Evolutionary conservation across 192 early-diverging fungal genomes (phyloP), one percentile per base, ranked within the genome.

Genomic region (Pilobolus umbonatus): DNA sequence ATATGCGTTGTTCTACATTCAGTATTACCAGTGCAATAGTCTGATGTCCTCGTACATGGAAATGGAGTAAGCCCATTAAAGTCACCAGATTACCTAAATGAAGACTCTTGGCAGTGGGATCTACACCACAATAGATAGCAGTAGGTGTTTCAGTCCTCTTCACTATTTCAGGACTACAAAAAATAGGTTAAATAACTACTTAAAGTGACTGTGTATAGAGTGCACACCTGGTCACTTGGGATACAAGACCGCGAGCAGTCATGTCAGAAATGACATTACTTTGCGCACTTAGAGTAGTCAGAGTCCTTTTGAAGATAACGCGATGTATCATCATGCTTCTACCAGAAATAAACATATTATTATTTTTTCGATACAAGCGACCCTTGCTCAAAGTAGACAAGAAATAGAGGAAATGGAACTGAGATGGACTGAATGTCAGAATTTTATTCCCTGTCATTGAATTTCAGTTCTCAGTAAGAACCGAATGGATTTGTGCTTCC

Each of bases 1-100:
- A 34, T 38, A n/a, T 14, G n/a, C n/a, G n/a, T n/a, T 35, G 28
- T n/a, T 46, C 5, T 54, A 26, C 38, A 43, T 29, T 14, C n/a
- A 30, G 8, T 4, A 64, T 53, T 71, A 96, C 90, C 67, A 98
- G 76, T 26, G 87, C 86, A 30, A 94, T 85, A 35, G 84, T 79
- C 57, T 80, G 76, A 69, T 98, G 95, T 0, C 92, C 93, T 21
- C 69, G 77, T 36, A 87, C 71, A 38, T 90, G 84, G 57, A 96
- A 96, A 71, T 95, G 91, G 19, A 96, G 75, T 35, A 95, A 72
- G 9, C 85, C 86, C 68, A 93, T 88, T 25, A 96, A 71, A 14
- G 88, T 79, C 4, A 94, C 75, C 57, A 98, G 78, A 64, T 96
- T 98, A 19, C 95, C 95, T 12, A 95, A 72, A 60, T 98, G 95